Evolutionary conservation across 2,329 filamentous ascomycete species (phyloP).

Genomic region (Talaromyces sp.): DNA sequence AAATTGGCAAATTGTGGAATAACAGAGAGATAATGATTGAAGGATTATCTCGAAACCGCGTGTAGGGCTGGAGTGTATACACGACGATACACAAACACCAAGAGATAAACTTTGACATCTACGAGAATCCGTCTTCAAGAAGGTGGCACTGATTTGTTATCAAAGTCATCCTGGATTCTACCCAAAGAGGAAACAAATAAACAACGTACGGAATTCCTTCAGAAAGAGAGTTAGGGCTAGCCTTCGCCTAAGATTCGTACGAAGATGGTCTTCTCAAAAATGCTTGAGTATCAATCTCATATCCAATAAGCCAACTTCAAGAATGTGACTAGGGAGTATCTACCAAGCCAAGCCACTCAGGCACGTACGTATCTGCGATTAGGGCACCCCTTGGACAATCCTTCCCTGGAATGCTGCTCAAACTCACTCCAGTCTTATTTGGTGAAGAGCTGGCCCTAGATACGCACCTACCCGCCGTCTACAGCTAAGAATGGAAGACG

Average conservation of each 20-base stretch:
- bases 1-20: not conserved
- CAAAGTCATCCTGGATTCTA: not conserved
- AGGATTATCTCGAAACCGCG: not conserved
- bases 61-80: not conserved
- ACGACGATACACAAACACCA: no score
- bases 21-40: not conserved
- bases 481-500: not conserved
- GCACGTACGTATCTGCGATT: not conserved
- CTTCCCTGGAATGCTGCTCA: not conserved
- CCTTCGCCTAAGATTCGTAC: not conserved
- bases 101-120: no score
- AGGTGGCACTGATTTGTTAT: not conserved
- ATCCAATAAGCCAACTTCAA: not conserved
- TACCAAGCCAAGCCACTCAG: not conserved
- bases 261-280: not conserved
- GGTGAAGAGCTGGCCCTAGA: not conserved
- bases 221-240: not conserved
- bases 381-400: not conserved
- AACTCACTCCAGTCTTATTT: not conserved
- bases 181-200: conserved; percentile 6
- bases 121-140: not conserved
- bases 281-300: not conserved
- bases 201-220: conserved; percentile 5
- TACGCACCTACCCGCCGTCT: not conserved
- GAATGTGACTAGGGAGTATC: conserved; percentile 5